phyloP scores from a whole-genome alignment of 768 basidiomycete species.

The Mycena metata region DNA sequence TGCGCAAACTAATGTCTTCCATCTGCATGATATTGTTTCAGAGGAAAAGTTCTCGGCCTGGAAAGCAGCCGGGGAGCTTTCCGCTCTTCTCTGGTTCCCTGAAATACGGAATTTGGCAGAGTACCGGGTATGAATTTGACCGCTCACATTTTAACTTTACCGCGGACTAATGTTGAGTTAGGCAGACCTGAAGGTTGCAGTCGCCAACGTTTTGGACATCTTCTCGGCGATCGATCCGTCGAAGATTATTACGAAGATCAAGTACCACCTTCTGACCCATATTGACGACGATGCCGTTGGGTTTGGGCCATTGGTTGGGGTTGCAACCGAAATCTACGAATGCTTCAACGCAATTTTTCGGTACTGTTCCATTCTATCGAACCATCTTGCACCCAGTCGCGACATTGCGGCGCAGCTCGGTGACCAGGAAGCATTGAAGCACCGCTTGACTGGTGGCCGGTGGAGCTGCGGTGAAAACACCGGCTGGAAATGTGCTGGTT shows the following conservation, averaged over 20 bases:
- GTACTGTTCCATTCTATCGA: constrained; percentile 42
- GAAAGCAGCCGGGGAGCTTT: no score
- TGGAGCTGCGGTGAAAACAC: not conserved
- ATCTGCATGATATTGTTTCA: no score
- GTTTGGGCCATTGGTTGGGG: constrained; percentile 36
- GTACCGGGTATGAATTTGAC: no score
- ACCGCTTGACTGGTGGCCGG: not conserved
- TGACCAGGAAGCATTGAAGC: constrained; percentile 20
- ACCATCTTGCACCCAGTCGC: constrained; percentile 48
- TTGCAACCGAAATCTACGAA: constrained; percentile 42
- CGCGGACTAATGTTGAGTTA: not conserved
- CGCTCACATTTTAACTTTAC: no score
- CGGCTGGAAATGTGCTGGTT: not conserved
- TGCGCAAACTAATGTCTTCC: no score
- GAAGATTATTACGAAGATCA: constrained; percentile 39
- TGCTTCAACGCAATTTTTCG: constrained; percentile 48
- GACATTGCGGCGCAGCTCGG: constrained; percentile 38
- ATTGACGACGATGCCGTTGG: constrained; percentile 26
- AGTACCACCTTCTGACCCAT: constrained; percentile 38
- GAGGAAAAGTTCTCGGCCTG: no score
- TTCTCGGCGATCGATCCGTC: constrained; percentile 29
- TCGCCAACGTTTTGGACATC: constrained; percentile 39
- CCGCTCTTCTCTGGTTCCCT: no score
- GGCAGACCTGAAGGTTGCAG: constrained; percentile 23
- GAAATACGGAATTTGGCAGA: no score